These are phyloP conservation scores for Mikania micrantha DNA, from an alignment of 129 eudicot genomes.

Conservation along the genomic window DNA sequence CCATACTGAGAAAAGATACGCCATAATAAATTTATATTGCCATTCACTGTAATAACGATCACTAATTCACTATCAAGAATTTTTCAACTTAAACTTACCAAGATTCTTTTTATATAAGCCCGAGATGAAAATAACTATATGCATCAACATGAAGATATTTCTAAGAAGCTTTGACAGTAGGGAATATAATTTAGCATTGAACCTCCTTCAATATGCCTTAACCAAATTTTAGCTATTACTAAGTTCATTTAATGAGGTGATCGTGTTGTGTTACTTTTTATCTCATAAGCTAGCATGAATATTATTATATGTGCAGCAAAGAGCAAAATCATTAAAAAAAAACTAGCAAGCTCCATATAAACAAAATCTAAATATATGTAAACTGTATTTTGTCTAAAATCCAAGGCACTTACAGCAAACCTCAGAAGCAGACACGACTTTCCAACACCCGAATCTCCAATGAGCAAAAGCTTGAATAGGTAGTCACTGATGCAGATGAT, in stretches of 20 bases:
- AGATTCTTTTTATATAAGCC: neutral
- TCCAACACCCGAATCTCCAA: constrained; percentile 44
- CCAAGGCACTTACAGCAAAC: constrained; percentile 38
- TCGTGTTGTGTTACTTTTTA: neutral
- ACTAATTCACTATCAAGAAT: neutral
- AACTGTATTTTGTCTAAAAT: neutral
- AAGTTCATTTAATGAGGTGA: neutral
- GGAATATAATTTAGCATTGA: neutral
- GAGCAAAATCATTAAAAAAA: neutral
- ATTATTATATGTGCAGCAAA: neutral
- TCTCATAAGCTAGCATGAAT: neutral
- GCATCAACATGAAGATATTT: neutral
- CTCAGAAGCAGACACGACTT: constrained; percentile 42
- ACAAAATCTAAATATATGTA: neutral
- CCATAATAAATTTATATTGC: constrained; percentile 1
- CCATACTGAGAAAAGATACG: neutral
- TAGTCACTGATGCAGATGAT: constrained; percentile 30
- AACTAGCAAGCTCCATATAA: neutral
- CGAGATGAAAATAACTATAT: neutral
- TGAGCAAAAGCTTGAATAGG: constrained; percentile 43
- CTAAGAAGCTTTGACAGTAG: neutral
- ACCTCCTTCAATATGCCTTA: neutral
- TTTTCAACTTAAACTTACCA: neutral
- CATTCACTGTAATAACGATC: neutral
- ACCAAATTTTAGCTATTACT: neutral